Conservation (phyloP, 2,329 filamentous ascomycete genomes). For the Fusarium nodosum region DNA sequence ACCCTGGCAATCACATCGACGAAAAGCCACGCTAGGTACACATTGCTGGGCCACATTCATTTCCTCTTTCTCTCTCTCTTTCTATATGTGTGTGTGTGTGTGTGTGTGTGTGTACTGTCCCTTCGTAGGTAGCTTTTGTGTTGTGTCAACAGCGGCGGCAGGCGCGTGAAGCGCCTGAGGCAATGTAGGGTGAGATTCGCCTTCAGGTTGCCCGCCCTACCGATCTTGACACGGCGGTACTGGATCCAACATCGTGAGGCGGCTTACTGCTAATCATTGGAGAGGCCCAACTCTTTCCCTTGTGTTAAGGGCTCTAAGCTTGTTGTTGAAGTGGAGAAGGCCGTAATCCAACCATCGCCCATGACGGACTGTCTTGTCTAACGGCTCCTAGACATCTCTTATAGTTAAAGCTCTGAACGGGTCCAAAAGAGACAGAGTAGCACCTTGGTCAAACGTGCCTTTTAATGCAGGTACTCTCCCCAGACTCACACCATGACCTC, state of each 20-base stretch:
- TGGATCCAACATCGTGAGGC: conserved; percentile 45
- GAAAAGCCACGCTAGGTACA: conserved; percentile 18
- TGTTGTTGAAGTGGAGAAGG: conserved; percentile 43
- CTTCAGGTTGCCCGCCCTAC: conserved; percentile 44
- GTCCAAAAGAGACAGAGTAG: conserved; percentile 28
- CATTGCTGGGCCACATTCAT: conserved; percentile 1
- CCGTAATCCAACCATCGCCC: conserved; percentile 44
- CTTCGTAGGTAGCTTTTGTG: neutral
- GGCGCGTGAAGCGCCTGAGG: conserved; percentile 47
- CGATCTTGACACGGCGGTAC: conserved; percentile 36
- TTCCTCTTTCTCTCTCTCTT: conserved; percentile 12
- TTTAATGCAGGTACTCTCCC: conserved; percentile 52
- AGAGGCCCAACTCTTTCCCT: conserved; percentile 34
- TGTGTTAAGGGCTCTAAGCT: conserved; percentile 44
- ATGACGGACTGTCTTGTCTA: conserved; percentile 27
- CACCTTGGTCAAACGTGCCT: conserved; percentile 43
- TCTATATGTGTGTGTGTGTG: neutral
- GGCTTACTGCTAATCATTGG: conserved; percentile 43
- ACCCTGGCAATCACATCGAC: conserved; percentile 25
- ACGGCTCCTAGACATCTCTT: conserved; percentile 35
- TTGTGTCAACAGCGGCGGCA: conserved; percentile 31
- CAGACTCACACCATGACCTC: conserved; percentile 49
- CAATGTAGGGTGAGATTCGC: conserved; percentile 43
- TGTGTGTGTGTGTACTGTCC: neutral
- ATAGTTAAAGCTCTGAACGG: conserved; percentile 39